phyloP scores from a whole-genome alignment of 306 rosid species.

The Malus fusca region DNA sequence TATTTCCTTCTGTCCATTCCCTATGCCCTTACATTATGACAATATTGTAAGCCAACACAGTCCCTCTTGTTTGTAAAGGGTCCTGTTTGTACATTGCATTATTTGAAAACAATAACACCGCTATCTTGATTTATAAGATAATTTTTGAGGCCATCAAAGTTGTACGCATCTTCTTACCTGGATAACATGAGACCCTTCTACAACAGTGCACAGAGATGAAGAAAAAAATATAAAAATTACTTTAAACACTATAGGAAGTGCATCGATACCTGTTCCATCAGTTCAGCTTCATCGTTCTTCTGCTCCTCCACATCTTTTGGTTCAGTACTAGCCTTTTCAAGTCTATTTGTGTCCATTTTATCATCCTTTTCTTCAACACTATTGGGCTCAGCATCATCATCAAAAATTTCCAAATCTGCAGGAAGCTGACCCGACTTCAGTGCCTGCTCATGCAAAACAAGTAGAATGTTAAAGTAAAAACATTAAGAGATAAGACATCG shows the following conservation, averaged over 20 bases:
- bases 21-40: not conserved
- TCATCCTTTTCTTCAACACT: slow-evolving; percentile 32
- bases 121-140: not conserved
- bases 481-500: not conserved
- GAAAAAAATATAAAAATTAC: not conserved
- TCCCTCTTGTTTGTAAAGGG: not conserved
- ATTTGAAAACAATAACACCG: not conserved
- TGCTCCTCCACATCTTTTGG: slow-evolving; percentile 42
- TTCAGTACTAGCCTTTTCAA: slow-evolving; percentile 30
- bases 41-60: not conserved
- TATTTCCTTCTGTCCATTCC: not conserved
- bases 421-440: slow-evolving; percentile 89
- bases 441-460: slow-evolving; percentile 49
- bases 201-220: not conserved
- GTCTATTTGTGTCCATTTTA: slow-evolving; percentile 10
- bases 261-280: slow-evolving; percentile 68
- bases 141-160: not conserved
- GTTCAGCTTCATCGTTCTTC: slow-evolving; percentile 36
- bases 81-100: not conserved
- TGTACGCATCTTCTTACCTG: not conserved
- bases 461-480: slow-evolving; percentile 4
- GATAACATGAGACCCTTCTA: not conserved
- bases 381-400: slow-evolving; percentile 32
- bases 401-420: slow-evolving; percentile 46
- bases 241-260: not conserved